A percentile compares a stretch with the other conserved stretches of the same genome.
phyloP scores from a whole-genome alignment of 345 rosid genomes.

The Pseudoturritis turrita region DNA sequence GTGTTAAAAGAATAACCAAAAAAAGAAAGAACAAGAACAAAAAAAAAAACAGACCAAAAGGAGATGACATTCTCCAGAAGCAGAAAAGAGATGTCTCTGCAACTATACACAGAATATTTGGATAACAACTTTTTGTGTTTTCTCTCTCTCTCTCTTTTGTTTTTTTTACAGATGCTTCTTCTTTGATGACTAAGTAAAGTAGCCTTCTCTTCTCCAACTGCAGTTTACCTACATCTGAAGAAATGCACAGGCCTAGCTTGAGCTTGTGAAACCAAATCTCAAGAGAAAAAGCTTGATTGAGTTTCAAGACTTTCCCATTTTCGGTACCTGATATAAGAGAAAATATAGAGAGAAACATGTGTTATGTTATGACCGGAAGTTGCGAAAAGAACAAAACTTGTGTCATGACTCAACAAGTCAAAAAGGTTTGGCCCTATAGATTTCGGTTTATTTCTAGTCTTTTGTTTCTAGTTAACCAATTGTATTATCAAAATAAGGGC shows the following conservation, averaged over 20 bases:
- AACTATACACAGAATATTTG: slow-evolving; percentile 28
- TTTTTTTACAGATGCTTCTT: slow-evolving; percentile 21
- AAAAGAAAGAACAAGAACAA: not conserved
- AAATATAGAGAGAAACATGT: not conserved
- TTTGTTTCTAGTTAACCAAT: not conserved
- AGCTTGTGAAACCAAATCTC: slow-evolving; percentile 11
- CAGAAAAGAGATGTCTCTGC: slow-evolving; percentile 23
- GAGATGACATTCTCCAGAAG: slow-evolving; percentile 13
- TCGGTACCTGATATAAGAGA: slow-evolving; percentile 23
- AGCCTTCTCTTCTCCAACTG: slow-evolving; percentile 6
- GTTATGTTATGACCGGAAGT: not conserved
- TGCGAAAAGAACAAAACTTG: not conserved
- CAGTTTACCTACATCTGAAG: slow-evolving; percentile 14
- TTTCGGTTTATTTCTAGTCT: too few species aligned
- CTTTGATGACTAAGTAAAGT: slow-evolving; percentile 9
- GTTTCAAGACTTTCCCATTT: slow-evolving; percentile 27
- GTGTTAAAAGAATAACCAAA: slow-evolving; percentile 8
- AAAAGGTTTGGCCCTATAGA: too few species aligned
- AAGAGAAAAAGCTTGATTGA: not conserved
- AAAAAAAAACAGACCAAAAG: slow-evolving; percentile 5
- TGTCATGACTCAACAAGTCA: too few species aligned
- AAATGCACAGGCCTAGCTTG: slow-evolving; percentile 18
- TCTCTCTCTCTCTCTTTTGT: not conserved
- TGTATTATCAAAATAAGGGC: not conserved
- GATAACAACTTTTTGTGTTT: slow-evolving; percentile 14